Evolutionary conservation across 2,329 filamentous ascomycete species (phyloP).

Genomic region (Pezicula neosporulosa): DNA sequence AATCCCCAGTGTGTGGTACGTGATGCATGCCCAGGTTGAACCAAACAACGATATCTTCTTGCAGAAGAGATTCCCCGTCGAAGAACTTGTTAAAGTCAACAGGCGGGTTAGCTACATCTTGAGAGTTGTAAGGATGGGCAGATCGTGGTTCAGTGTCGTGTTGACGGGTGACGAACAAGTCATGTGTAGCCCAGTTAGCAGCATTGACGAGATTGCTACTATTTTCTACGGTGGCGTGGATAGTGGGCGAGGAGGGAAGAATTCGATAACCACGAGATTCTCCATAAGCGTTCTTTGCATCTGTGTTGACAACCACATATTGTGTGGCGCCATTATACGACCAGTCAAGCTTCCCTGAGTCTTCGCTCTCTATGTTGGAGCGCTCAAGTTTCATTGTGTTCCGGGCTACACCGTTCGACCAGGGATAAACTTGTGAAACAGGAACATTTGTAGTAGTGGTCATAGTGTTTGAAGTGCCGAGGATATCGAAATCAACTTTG

Average conservation of each 20-base stretch:
- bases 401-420: conserved; percentile 37
- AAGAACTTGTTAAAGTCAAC: conserved; percentile 49
- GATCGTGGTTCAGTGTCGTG: conserved; percentile 49
- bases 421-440: conserved; percentile 37
- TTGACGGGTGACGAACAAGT: conserved; percentile 46
- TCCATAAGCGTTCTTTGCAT: conserved; percentile 44
- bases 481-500: conserved; percentile 51
- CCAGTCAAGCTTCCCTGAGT: conserved; percentile 38
- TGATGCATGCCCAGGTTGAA: conserved; percentile 57
- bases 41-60: conserved; percentile 46
- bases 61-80: conserved; percentile 36
- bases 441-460: background rate
- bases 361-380: conserved; percentile 37
- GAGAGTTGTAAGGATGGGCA: conserved; percentile 42
- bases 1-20: conserved; percentile 48
- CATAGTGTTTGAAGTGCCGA: conserved; percentile 40
- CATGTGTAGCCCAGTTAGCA: conserved; percentile 45
- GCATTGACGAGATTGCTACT: conserved; percentile 42
- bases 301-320: conserved; percentile 49
- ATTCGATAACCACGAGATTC: conserved; percentile 50
- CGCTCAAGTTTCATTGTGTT: conserved; percentile 49
- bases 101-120: conserved; percentile 42
- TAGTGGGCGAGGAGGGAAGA: conserved; percentile 31
- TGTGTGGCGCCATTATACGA: conserved; percentile 41
- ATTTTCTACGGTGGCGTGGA: conserved; percentile 45